Base-by-base conservation (phyloP, 2,329 filamentous ascomycete species). In the Trichoderma sp. region DNA sequence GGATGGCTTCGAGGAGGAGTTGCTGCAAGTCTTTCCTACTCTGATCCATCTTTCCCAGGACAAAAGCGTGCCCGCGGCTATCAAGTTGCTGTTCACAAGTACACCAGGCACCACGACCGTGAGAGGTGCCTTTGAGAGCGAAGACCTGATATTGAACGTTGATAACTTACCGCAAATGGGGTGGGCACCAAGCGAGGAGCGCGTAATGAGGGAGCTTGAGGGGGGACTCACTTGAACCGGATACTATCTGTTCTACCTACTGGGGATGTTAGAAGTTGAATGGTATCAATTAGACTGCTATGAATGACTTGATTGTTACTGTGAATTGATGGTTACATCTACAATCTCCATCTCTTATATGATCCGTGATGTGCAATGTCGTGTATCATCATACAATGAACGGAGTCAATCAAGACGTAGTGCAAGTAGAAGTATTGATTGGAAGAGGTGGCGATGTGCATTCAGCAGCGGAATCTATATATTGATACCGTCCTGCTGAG, bases 61-160 rank as follows among this genome's bases (percentile, higher is more conserved):
- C 34, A 4, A 26, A 0, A 55, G n/a, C 7, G 12, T 67, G 1
- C 30, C 12, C 1, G 63, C 69, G 14, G 48, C 51, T 3, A 48
- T 70, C 26, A 70, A 70, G 24, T 21, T 70, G 6, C 55, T 70
- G 2, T 67, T 70, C 34, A 67, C 67, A 14, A 68, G 69, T 39
- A 64, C 69, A 21, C 66, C 67, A 0, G 67, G 65, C 5, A 59
- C 67, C 0, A 47, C 50, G 17, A 43, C 51, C 1, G 43, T 68
- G 2, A 61, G 66, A 10, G 30, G 12, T 2, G 64, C 67, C 1
- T 70, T 68, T 60, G 68, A 70, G 47, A 4, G 63, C 1, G 66
- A 67, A 6, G 51, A 65, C 12, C 19, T 68, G 15, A 67, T 69
- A 14, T 4, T 70, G 1, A 66, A 65, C 17, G 68, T 69, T 12